phyloP scores from a whole-genome alignment of 441 rosid species.

The Cnidoscolus chayamansa region DNA sequence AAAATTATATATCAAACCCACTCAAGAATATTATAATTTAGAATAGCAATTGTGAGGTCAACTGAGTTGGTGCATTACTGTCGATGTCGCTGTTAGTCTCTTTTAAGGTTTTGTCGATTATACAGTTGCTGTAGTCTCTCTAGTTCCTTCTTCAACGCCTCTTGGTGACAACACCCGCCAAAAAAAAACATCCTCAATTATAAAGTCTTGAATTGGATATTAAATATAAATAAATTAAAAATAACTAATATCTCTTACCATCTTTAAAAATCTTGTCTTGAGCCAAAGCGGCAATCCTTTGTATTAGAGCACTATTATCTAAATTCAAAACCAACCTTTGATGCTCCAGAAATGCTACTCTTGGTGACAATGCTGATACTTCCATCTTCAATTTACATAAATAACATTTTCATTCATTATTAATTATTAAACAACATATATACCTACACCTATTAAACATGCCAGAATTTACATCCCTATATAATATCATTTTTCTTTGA shows the following conservation, averaged over 20 bases:
- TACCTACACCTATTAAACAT: too few relatives aligned
- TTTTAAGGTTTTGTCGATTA: conserved; percentile 42
- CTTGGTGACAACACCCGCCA: conserved; percentile 24
- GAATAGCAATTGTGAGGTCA: too few relatives aligned
- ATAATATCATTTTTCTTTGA: too few relatives aligned
- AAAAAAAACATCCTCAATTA: too few relatives aligned
- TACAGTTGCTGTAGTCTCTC: conserved; percentile 55
- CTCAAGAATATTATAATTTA: too few relatives aligned
- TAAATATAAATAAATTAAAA: background rate
- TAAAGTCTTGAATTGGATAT: too few relatives aligned
- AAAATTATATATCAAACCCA: too few relatives aligned
- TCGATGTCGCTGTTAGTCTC: conserved; percentile 23
- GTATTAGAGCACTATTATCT: conserved; percentile 59
- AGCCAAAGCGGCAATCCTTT: conserved; percentile 64
- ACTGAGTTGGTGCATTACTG: background rate
- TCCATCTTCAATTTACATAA: conserved; percentile 36
- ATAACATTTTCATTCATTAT: too few relatives aligned
- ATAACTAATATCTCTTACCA: conserved; percentile 28
- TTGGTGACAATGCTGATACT: conserved; percentile 61
- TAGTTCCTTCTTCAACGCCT: conserved; percentile 62
- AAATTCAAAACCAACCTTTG: conserved; percentile 53
- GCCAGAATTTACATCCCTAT: too few relatives aligned
- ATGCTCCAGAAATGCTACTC: conserved; percentile 59
- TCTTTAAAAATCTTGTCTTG: conserved; percentile 71
- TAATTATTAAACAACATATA: too few relatives aligned